A percentile compares a stretch with the other conserved stretches of the same genome.
phyloP scores from a whole-genome alignment of 2,329 filamentous ascomycete species.

The Metarhizium humberi region DNA sequence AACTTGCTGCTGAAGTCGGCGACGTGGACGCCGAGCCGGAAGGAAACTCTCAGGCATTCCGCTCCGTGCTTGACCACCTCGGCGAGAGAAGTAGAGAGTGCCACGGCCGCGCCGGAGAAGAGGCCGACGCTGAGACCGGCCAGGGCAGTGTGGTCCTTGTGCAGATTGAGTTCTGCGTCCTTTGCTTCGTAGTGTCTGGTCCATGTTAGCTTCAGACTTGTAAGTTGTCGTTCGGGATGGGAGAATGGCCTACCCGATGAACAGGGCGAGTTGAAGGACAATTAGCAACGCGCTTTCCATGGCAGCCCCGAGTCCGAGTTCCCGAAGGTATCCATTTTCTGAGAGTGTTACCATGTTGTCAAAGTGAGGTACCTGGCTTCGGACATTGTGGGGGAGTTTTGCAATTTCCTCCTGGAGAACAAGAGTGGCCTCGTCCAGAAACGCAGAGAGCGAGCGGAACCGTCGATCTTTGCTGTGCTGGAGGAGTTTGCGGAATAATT shows the following conservation, averaged over 20 bases:
- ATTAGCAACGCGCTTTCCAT: too few species aligned
- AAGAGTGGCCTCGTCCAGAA: neutral
- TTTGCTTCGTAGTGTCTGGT: neutral
- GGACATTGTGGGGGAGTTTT: neutral
- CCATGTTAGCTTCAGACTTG: too few species aligned
- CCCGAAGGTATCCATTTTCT: too few species aligned
- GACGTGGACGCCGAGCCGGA: neutral
- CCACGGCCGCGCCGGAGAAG: neutral
- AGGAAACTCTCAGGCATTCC: neutral
- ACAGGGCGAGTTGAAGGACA: too few species aligned
- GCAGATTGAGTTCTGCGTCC: neutral
- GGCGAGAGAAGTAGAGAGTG: neutral
- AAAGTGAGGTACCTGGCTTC: neutral
- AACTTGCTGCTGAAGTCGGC: neutral
- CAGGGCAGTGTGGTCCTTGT: neutral
- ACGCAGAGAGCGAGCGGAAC: neutral
- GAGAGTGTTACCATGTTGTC: neutral
- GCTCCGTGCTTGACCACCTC: neutral
- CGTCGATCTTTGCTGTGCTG: neutral
- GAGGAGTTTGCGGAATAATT: neutral
- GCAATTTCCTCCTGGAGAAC: neutral
- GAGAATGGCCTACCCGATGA: too few species aligned
- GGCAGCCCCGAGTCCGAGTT: too few species aligned
- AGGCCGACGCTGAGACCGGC: neutral
- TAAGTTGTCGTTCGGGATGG: too few species aligned